Base-by-base conservation (phyloP, 768 basidiomycete species). In the Gautieria morchelliformis region DNA sequence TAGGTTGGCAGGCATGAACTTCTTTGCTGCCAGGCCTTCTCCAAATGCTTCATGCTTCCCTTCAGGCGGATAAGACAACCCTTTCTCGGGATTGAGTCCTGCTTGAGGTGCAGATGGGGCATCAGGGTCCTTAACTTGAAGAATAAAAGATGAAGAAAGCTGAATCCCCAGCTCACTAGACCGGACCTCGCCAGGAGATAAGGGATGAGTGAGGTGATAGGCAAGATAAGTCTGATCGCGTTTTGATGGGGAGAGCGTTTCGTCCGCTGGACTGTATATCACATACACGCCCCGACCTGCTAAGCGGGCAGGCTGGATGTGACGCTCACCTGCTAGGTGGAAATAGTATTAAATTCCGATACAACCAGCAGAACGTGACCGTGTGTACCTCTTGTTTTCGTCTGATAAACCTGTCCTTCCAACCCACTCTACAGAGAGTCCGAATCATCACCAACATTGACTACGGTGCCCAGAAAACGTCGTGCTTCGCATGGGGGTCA, bases 71-170 rank as follows among this genome's bases (percentile, higher is more conserved):
- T 73, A 80, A 71, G n/a, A n/a, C n/a, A n/a, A n/a, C n/a, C n/a
- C n/a, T 50, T 83, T 72, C 56, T 69, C 71, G 4, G 74, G 68
- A 0, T 80, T 75, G 63, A 79, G 81, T 10, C 74, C 66, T 4
- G 75, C 74, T 5, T n/a, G n/a, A n/a, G n/a, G n/a, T n/a, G n/a
- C n/a, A n/a, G n/a, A n/a, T 72, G 68, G 55, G 11, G 78, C 78
- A 0, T 77, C 68, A 0, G 81, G 81, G 59, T 84, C 83, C 69
- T 82, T 84, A 49, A 84, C 78, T 60, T 84, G 82, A 5, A 85
- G 40, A 15, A 81, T 69, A 60, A 83, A 85, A 0, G 78, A 78
- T 0, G 78, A 79, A 0, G 78, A 76, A 0, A 69, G 67, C 51
- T 74, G 67, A 56, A 86, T 80, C 4, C 81, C 80, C 5, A 87